Evolutionary conservation across 495 filamentous ascomycete genomes (phyloP).

Genomic region (Hypoxylon perforatum): DNA sequence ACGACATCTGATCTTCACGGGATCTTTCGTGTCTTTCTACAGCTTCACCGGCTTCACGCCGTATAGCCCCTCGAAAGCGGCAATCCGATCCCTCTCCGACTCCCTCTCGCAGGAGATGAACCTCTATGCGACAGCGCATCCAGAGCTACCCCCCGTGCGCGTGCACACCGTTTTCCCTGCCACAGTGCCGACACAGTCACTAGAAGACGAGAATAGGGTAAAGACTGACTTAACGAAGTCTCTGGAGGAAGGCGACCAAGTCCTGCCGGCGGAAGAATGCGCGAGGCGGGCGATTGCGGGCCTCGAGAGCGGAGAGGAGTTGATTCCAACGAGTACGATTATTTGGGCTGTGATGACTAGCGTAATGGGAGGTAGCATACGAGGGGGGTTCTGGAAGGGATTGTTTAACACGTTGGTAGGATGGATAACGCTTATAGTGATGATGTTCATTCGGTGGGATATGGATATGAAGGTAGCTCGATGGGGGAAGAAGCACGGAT

Average conservation of each 20-base stretch:
- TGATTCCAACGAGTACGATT: conserved; percentile 26
- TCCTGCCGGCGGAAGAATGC: conserved; percentile 74
- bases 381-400: conserved; percentile 62
- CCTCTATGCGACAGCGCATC: conserved; percentile 69
- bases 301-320: conserved; percentile 64
- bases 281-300: conserved; percentile 70
- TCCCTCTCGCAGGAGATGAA: conserved; percentile 80
- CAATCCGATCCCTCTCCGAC: conserved; percentile 80
- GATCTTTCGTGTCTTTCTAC: conserved; percentile 74
- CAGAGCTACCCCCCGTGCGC: conserved; percentile 59
- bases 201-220: conserved; percentile 74
- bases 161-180: conserved; percentile 85
- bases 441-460: conserved; percentile 66
- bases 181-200: conserved; percentile 75
- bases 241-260: conserved; percentile 78
- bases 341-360: conserved; percentile 69
- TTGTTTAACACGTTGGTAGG: conserved; percentile 63
- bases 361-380: conserved; percentile 70
- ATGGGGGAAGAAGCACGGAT: conserved; percentile 51
- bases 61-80: conserved; percentile 82
- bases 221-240: conserved; percentile 81
- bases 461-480: conserved; percentile 68
- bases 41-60: conserved; percentile 78
- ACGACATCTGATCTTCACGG: conserved; percentile 83
- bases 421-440: conserved; percentile 62